A percentile compares a stretch with the other conserved stretches of the same genome.
These are phyloP conservation scores for Groenewaldozyma auringiensis DNA, from an alignment of 1,139 yeast genomes.

Conservation along the genomic window DNA sequence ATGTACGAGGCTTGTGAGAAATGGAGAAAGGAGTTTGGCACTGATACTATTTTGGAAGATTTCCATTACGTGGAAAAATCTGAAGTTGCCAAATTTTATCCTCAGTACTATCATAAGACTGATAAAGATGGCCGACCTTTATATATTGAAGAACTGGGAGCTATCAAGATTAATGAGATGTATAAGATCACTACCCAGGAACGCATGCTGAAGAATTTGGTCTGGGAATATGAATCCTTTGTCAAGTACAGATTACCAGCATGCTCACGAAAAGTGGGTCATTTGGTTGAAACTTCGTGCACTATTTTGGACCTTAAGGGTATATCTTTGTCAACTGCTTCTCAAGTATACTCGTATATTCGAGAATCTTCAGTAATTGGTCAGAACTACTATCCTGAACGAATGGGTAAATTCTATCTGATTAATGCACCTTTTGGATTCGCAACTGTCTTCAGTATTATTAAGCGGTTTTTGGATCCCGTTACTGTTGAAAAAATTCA, in stretches of 20 bases:
- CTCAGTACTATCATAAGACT: conserved; percentile 95
- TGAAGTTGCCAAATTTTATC: conserved; percentile 79
- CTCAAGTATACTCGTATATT: conserved; percentile 79
- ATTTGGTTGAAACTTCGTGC: conserved; percentile 88
- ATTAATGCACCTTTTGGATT: conserved; percentile 98
- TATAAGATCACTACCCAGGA: conserved; percentile 90
- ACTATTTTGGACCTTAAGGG: conserved; percentile 94
- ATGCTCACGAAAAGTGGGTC: conserved; percentile 74
- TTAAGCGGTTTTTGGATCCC: conserved; percentile 93
- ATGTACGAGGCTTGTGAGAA: conserved; percentile 86
- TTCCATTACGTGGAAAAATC: conserved; percentile 90
- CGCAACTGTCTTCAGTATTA: conserved; percentile 82
- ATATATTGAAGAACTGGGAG: conserved; percentile 87
- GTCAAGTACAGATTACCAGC: conserved; percentile 83
- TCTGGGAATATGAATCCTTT: conserved; percentile 96
- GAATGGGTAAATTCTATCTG: conserved; percentile 96
- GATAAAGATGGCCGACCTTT: conserved; percentile 97
- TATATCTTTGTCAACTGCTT: conserved; percentile 74
- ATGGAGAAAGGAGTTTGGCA: conserved; percentile 85
- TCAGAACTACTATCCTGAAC: conserved; percentile 97
- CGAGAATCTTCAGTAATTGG: conserved; percentile 90
- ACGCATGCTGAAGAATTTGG: conserved; percentile 90
- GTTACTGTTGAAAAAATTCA: conserved; percentile 96
- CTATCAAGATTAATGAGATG: conserved; percentile 84
- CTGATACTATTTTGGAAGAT: conserved; percentile 76